These are phyloP conservation scores for Penicillium concentricum DNA, from an alignment of 2,329 filamentous ascomycete genomes.

Conservation along the genomic window DNA sequence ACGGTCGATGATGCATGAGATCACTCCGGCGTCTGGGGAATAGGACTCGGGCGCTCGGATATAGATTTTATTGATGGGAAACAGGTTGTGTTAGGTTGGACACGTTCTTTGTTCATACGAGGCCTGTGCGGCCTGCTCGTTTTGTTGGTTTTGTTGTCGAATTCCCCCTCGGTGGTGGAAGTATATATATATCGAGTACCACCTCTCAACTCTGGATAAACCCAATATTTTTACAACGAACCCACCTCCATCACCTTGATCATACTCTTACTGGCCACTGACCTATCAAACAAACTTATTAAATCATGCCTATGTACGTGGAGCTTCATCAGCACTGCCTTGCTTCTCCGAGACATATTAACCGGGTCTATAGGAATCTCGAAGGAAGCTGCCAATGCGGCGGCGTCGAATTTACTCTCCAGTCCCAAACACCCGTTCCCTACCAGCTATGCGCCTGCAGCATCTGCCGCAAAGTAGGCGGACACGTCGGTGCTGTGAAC, in stretches of 20 bases:
- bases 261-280: not conserved
- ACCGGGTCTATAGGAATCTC: constrained; percentile 40
- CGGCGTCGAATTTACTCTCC: constrained; percentile 46
- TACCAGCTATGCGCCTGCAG: constrained; percentile 52
- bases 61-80: not conserved
- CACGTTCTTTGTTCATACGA: not conserved
- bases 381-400: constrained; percentile 53
- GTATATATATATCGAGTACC: constrained; percentile 10
- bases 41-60: not conserved
- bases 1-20: constrained; percentile 9
- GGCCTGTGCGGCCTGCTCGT: not conserved
- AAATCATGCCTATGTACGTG: constrained; percentile 13
- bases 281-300: not conserved
- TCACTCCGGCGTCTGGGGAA: not conserved
- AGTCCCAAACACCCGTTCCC: constrained; percentile 49
- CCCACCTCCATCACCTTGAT: not conserved
- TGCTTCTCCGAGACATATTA: constrained; percentile 5
- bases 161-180: not conserved
- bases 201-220: constrained; percentile 21
- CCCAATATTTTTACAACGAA: not conserved
- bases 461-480: constrained; percentile 51
- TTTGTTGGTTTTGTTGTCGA: not conserved
- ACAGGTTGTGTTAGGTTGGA: not conserved
- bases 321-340: not conserved
- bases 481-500: constrained; percentile 48